phyloP scores from a whole-genome alignment of 2,329 filamentous ascomycete genomes.

The Pseudonectria buxi region DNA sequence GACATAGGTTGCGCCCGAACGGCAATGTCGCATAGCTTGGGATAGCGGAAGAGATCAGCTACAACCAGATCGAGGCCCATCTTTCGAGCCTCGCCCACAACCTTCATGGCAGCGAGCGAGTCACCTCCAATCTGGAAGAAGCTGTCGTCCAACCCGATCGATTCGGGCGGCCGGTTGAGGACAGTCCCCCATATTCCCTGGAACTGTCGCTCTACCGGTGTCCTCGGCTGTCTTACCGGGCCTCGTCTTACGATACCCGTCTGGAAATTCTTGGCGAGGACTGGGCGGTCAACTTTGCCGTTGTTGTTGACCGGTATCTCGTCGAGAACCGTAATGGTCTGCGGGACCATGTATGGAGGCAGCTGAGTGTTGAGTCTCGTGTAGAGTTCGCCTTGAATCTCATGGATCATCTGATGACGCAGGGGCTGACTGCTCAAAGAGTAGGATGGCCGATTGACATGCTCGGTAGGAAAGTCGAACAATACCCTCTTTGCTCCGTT shows the following conservation, averaged over 20 bases:
- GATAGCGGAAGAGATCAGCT: conserved; percentile 3
- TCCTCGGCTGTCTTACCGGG: no score
- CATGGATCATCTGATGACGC: conserved; percentile 1
- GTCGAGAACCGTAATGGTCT: no score
- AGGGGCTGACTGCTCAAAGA: conserved; percentile 1
- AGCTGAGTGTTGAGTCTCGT: conserved; percentile 4
- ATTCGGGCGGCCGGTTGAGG: not conserved
- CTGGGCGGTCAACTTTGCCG: not conserved
- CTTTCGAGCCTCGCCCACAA: not conserved
- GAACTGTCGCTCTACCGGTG: no score
- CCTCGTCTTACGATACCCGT: no score
- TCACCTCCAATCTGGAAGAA: conserved; percentile 3
- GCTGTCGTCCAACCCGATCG: conserved; percentile 2
- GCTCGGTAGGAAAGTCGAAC: conserved; percentile 18
- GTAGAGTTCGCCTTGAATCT: conserved; percentile 1
- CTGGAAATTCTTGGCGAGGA: no score
- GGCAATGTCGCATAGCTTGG: not conserved
- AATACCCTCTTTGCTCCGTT: conserved; percentile 2
- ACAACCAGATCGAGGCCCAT: not conserved
- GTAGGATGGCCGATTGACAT: not conserved
- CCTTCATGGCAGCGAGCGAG: conserved; percentile 1
- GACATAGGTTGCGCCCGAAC: no score
- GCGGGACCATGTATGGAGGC: conserved; percentile 2
- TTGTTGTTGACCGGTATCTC: conserved; percentile 2
- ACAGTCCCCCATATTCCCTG: conserved; percentile 13